Evolutionary conservation across 164 flowering plant genomes (phyloP).

Genomic region (Taxillus chinensis): DNA sequence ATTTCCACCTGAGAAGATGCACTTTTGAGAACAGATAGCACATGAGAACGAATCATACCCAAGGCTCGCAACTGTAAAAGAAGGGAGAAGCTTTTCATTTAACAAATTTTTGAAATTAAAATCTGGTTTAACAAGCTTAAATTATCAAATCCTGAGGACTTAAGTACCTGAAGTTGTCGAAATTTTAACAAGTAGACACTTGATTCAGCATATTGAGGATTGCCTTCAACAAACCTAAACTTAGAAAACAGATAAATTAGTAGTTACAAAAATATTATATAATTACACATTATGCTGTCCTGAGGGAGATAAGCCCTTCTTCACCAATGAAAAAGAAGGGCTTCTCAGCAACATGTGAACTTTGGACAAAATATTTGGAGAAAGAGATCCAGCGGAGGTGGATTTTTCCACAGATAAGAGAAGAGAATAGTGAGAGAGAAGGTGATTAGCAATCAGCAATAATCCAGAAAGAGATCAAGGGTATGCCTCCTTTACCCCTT

Average conservation of each 20-base stretch:
- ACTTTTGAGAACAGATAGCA: constrained; percentile 72
- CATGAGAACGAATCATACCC: constrained; percentile 84
- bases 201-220: constrained; percentile 96
- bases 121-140: background rate
- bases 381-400: no score
- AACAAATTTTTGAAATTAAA: background rate
- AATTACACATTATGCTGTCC: no score
- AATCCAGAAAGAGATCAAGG: no score
- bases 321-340: no score
- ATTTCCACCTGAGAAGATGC: constrained; percentile 79
- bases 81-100: background rate
- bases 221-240: constrained; percentile 81
- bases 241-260: constrained; percentile 1
- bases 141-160: background rate
- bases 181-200: constrained; percentile 86
- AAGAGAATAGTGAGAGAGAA: no score
- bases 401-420: no score
- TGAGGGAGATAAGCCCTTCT: no score
- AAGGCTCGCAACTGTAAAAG: constrained; percentile 75
- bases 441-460: no score
- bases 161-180: constrained; percentile 81
- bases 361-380: no score
- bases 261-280: background rate
- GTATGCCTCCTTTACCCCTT: no score
- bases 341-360: no score